These are phyloP conservation scores for Pythium biforme DNA, from an alignment of 352 stramenopile genomes.

Conservation along the genomic window DNA sequence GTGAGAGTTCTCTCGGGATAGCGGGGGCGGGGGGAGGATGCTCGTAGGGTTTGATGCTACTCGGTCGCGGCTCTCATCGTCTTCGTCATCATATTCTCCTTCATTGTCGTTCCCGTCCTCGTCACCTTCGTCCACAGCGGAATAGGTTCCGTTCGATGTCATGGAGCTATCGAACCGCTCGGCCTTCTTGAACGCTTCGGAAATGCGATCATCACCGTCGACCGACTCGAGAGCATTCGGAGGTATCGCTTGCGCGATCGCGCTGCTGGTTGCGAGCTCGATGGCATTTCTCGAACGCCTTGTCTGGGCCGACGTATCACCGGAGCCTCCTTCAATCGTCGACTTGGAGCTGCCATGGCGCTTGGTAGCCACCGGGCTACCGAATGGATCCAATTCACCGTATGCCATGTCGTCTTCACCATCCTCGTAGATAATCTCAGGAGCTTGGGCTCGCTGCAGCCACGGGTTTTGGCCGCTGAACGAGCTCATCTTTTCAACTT, in stretches of 20 bases:
- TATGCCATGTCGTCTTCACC: constrained; percentile 6
- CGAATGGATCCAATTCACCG: constrained; percentile 5
- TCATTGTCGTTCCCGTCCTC: constrained; percentile 28
- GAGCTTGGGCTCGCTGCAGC: constrained; percentile 39
- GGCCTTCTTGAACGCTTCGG: constrained; percentile 18
- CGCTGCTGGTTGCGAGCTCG: constrained; percentile 70
- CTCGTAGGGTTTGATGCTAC: constrained; percentile 47
- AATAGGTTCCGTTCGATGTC: constrained; percentile 5
- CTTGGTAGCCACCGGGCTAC: neutral
- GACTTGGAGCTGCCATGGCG: neutral
- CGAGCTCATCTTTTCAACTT: constrained; percentile 57
- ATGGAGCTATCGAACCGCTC: constrained; percentile 15
- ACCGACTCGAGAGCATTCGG: constrained; percentile 37
- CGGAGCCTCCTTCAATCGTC: neutral
- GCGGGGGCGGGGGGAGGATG: neutral
- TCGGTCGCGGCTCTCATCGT: constrained; percentile 51
- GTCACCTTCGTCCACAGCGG: constrained; percentile 28
- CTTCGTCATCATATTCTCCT: constrained; percentile 32
- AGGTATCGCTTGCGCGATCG: constrained; percentile 65
- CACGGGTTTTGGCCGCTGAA: constrained; percentile 46
- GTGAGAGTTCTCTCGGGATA: constrained; percentile 36
- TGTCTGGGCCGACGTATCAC: neutral
- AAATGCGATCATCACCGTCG: constrained; percentile 23
- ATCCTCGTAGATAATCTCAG: constrained; percentile 6
- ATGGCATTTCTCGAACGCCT: constrained; percentile 54